Conservation (phyloP, 495 filamentous ascomycete genomes). For the Saxophila tyrrhenica region DNA sequence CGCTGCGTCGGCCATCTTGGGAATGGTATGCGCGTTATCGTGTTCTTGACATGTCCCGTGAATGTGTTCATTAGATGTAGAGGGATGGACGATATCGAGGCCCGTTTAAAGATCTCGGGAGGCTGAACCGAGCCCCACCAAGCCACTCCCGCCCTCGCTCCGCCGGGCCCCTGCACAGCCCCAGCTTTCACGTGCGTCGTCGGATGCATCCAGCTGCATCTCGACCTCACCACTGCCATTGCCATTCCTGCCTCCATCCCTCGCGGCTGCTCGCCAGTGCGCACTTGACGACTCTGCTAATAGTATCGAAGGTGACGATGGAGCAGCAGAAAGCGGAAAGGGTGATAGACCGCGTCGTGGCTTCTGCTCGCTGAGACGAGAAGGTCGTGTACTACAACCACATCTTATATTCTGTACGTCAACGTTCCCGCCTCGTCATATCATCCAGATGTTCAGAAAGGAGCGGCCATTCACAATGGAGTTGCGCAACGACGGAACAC, state of each 20-base stretch:
- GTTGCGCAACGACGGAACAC: too few species aligned
- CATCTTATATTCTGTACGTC: too few species aligned
- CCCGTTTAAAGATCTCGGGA: background rate
- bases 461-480: too few species aligned
- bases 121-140: background rate
- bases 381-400: too few species aligned
- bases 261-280: background rate
- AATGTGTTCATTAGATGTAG: too few species aligned
- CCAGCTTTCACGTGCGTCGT: too few species aligned
- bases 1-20: constrained; percentile 6
- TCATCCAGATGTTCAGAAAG: too few species aligned
- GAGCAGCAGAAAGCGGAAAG: background rate
- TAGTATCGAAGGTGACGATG: background rate
- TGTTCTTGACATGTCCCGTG: background rate
- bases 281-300: background rate
- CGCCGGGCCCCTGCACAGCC: background rate
- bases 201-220: background rate
- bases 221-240: background rate
- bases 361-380: background rate
- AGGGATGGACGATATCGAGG: background rate
- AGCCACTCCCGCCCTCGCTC: background rate
- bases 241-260: background rate
- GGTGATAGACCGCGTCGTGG: background rate
- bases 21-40: background rate
- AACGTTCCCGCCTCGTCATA: too few species aligned